These are phyloP conservation scores for Amanita muscaria DNA, from an alignment of 768 basidiomycete genomes.

Conservation along the genomic window DNA sequence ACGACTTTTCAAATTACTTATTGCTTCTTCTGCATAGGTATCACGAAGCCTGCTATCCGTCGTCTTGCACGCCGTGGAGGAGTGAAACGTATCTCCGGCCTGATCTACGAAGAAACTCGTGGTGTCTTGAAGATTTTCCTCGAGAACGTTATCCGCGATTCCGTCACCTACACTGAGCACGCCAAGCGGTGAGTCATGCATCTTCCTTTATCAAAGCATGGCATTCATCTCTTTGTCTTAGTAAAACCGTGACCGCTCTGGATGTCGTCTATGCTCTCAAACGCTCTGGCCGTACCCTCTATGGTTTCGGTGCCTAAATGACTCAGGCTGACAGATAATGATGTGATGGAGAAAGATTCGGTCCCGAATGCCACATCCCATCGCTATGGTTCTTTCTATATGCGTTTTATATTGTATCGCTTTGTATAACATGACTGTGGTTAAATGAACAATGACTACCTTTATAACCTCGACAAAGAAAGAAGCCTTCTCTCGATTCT, in stretches of 20 bases:
- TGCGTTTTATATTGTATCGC: slow-evolving; percentile 5
- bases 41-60: slow-evolving; percentile 60
- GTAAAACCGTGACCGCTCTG: slow-evolving; percentile 81
- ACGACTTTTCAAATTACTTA: neutral
- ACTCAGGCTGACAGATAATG: neutral
- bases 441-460: slow-evolving; percentile 9
- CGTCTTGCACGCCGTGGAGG: slow-evolving; percentile 80
- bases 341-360: neutral
- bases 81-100: slow-evolving; percentile 70
- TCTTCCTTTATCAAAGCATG: neutral
- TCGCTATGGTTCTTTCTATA: neutral
- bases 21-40: slow-evolving; percentile 17
- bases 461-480: slow-evolving; percentile 73
- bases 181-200: slow-evolving; percentile 55
- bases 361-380: neutral
- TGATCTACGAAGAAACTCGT: slow-evolving; percentile 78
- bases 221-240: slow-evolving; percentile 15
- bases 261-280: slow-evolving; percentile 75
- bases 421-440: slow-evolving; percentile 5
- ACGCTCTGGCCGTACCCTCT: slow-evolving; percentile 69
- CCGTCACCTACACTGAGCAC: slow-evolving; percentile 92
- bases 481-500: slow-evolving; percentile 80
- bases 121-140: slow-evolving; percentile 71
- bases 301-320: slow-evolving; percentile 69
- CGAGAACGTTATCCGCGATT: slow-evolving; percentile 76